A percentile compares a stretch with the other conserved stretches of the same genome.
These are phyloP conservation scores for Rhodotorula kratochvilovae DNA, from an alignment of 768 basidiomycete genomes.

Conservation along the genomic window DNA sequence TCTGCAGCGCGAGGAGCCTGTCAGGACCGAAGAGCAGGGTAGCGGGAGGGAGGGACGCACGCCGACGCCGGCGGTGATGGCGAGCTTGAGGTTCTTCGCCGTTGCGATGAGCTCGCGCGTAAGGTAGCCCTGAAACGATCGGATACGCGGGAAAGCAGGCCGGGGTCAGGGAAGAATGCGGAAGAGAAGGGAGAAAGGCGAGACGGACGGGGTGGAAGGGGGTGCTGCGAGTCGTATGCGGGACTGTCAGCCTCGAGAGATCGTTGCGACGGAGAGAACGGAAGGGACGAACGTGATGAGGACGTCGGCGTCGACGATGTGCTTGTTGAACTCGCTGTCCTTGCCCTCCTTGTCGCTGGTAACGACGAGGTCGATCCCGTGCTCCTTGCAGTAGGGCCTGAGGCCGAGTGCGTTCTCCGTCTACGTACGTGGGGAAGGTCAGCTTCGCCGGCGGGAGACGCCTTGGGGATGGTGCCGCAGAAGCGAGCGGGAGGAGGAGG, in stretches of 20 bases:
- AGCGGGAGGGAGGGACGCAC: slow-evolving; percentile 53
- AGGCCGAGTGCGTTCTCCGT: slow-evolving; percentile 58
- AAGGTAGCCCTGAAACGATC: slow-evolving; percentile 29
- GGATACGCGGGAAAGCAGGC: too few relatives aligned
- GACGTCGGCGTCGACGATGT: slow-evolving; percentile 44
- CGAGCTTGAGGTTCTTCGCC: slow-evolving; percentile 84
- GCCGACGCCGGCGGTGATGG: slow-evolving; percentile 69
- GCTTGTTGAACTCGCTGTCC: slow-evolving; percentile 42
- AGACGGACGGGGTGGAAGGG: slow-evolving; percentile 42
- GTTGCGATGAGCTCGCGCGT: slow-evolving; percentile 47
- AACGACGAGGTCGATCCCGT: slow-evolving; percentile 50
- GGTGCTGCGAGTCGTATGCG: too few relatives aligned
- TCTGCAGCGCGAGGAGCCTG: slow-evolving; percentile 4
- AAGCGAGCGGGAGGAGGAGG: background rate
- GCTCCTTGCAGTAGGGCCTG: slow-evolving; percentile 37
- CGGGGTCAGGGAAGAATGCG: too few relatives aligned
- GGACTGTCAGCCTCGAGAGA: too few relatives aligned
- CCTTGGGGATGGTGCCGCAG: background rate
- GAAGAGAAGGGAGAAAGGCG: background rate
- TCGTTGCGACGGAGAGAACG: too few relatives aligned
- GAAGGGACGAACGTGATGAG: slow-evolving; percentile 17
- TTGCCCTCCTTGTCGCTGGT: slow-evolving; percentile 50
- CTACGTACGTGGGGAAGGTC: slow-evolving; percentile 47
- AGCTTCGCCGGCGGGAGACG: background rate
- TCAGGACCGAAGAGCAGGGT: background rate